A percentile compares a stretch with the other conserved stretches of the same genome.
Conservation (phyloP, 2,329 filamentous ascomycete genomes). For the Xylaria sp. region DNA sequence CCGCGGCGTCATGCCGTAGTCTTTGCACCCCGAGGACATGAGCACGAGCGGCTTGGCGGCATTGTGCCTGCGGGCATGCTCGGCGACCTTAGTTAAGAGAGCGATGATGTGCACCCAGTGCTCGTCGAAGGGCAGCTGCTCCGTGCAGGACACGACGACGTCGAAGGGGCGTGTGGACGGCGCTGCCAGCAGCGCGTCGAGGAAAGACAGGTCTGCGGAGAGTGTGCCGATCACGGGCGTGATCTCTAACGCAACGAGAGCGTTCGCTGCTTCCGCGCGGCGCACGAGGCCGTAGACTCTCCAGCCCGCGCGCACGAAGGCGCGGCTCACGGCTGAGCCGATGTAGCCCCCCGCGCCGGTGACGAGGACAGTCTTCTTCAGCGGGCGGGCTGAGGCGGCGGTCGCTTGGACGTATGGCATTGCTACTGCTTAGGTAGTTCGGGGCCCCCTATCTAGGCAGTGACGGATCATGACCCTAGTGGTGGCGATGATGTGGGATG, state of each 20-base stretch:
- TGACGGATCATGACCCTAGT: background rate
- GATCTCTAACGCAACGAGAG: slow-evolving; percentile 52
- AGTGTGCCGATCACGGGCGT: slow-evolving; percentile 56
- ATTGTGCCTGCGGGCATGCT: slow-evolving; percentile 49
- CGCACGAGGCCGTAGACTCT: slow-evolving; percentile 58
- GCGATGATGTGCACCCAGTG: slow-evolving; percentile 54
- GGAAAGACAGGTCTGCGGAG: slow-evolving; percentile 44
- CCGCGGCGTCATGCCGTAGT: slow-evolving; percentile 55
- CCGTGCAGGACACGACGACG: slow-evolving; percentile 57
- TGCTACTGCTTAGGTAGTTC: background rate
- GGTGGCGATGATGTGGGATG: too few relatives aligned
- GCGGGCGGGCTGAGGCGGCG: slow-evolving; percentile 11
- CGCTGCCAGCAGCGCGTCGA: slow-evolving; percentile 41
- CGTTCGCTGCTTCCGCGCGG: slow-evolving; percentile 45
- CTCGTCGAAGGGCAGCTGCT: slow-evolving; percentile 53
- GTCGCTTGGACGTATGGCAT: slow-evolving; percentile 23
- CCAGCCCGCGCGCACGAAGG: slow-evolving; percentile 60
- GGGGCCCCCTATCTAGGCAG: too few relatives aligned
- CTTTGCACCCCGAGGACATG: slow-evolving; percentile 62
- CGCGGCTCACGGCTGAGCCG: slow-evolving; percentile 57
- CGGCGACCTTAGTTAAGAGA: slow-evolving; percentile 52
- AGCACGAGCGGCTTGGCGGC: slow-evolving; percentile 55
- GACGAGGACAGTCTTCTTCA: slow-evolving; percentile 54
- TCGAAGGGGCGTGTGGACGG: slow-evolving; percentile 51
- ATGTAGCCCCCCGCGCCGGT: slow-evolving; percentile 63